These are phyloP conservation scores for Ocimum tenuiflorum DNA, from an alignment of 257 asterid genomes.

Conservation along the genomic window DNA sequence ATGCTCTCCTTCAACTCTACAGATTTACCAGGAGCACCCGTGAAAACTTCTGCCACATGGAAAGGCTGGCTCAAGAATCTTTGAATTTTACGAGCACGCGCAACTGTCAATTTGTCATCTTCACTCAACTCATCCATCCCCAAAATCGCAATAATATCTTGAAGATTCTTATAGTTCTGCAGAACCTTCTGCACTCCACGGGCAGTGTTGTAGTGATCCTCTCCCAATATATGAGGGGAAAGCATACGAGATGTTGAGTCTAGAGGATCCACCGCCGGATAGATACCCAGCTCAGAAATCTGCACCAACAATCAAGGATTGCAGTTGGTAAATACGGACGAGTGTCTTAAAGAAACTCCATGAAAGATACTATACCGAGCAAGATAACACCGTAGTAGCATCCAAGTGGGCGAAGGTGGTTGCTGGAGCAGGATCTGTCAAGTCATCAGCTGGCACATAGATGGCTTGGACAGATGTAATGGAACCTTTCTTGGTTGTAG, in stretches of 20 bases:
- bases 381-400: constrained; percentile 92
- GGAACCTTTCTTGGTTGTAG: constrained; percentile 92
- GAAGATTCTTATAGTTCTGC: too few relatives aligned
- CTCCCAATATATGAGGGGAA: too few relatives aligned
- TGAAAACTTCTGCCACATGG: constrained; percentile 97
- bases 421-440: constrained; percentile 98
- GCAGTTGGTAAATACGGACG: too few relatives aligned
- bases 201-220: constrained; percentile 86
- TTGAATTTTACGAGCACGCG: constrained; percentile 89
- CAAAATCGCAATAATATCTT: too few relatives aligned
- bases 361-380: constrained; percentile 52
- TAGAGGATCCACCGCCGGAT: constrained; percentile 95
- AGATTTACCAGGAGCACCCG: constrained; percentile 91
- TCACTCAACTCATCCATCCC: constrained; percentile 99
- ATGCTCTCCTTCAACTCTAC: constrained; percentile 93
- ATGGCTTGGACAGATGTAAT: constrained; percentile 96
- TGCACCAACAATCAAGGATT: neutral
- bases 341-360: neutral
- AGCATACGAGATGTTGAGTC: constrained; percentile 97
- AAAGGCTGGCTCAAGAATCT: constrained; percentile 91
- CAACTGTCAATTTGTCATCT: constrained; percentile 90
- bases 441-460: too few relatives aligned
- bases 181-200: too few relatives aligned
- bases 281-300: constrained; percentile 97
- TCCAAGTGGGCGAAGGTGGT: constrained; percentile 99